phyloP scores from a whole-genome alignment of 495 filamentous ascomycete species.

The Sordaria brevicollis region DNA sequence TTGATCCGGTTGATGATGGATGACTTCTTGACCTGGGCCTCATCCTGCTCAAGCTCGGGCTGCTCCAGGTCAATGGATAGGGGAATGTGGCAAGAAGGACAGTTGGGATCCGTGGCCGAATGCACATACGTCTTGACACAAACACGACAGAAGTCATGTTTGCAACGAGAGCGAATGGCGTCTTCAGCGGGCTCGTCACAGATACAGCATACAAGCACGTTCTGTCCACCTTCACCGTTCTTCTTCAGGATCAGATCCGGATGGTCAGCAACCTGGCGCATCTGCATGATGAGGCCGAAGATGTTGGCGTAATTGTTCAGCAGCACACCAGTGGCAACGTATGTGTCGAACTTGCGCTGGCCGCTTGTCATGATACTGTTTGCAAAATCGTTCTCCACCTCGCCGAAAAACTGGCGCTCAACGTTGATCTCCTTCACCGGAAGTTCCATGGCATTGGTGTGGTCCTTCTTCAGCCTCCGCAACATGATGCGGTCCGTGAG shows the following conservation, averaged over 20 bases:
- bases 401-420: conserved; percentile 88
- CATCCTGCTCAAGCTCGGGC: conserved; percentile 84
- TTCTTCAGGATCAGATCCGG: conserved; percentile 90
- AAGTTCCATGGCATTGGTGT: conserved; percentile 87
- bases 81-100: conserved; percentile 83
- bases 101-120: conserved; percentile 67
- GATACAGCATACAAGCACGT: conserved; percentile 81
- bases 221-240: conserved; percentile 73
- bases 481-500: conserved; percentile 90
- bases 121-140: conserved; percentile 79
- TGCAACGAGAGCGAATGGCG: conserved; percentile 81
- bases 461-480: conserved; percentile 80
- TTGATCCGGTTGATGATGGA: conserved; percentile 96
- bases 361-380: conserved; percentile 87
- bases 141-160: conserved; percentile 87
- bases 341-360: conserved; percentile 81
- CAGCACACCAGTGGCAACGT: conserved; percentile 87
- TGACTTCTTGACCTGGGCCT: conserved; percentile 72
- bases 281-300: conserved; percentile 87
- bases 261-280: conserved; percentile 94
- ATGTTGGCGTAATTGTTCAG: conserved; percentile 94
- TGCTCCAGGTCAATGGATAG: conserved; percentile 87
- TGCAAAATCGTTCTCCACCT: conserved; percentile 92
- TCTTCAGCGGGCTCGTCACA: conserved; percentile 95
- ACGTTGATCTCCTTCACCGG: conserved; percentile 89